Base-by-base conservation (phyloP, 2,329 filamentous ascomycete species). In the Arthroderma sp. region DNA sequence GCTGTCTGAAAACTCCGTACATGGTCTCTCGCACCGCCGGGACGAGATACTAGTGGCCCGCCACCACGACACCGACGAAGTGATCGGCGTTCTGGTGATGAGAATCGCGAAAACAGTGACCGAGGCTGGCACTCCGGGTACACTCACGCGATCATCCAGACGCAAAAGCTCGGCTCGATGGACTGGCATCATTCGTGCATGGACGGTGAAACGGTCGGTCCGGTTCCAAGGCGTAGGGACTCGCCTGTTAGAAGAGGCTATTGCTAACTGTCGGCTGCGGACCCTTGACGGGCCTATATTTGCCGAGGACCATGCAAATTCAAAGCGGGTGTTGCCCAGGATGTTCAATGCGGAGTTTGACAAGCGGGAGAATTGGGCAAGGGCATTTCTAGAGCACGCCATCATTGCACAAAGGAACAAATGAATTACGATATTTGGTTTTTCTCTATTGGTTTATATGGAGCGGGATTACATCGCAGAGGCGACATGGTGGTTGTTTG, bases 221-320 rank as follows among this genome's bases (percentile, higher is more conserved):
- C 74, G 87, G 28, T 70, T 75, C 30, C 76, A 77, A 50, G 85
- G 86, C 0, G 69, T 93, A 27, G 87, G 86, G 2, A 72, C 68
- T 36, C 80, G 79, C 30, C 64, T 94, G 55, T 68, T 94, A 40
- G 75, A 81, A 52, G 81, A 84, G 53, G 85, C 83, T 1, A 78
- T 88, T 2, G 71, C 72, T 46, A 61, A 81, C 44, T 81, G 82
- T 48, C 74, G 75, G 53, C 78, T 80, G 61, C 75, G 74, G 56
- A 81, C 81, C 47, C 83, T 84, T 36, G 75, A 75, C 47, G 78
- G 77, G 31, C 77, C 75, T 2, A 71, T 78, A 47, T 93, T 94
- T 60, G 83, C 82, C 5, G 67, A 72, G 43, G 77, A 83, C 51
- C 86, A 94, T 68, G 85, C 84, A 38, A 86, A 89, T 72, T 78